Percentiles rank a stretch among this genome's conserved stretches.
Conservation (phyloP, 257 asterid genomes). For the Solanum dulcamara region DNA sequence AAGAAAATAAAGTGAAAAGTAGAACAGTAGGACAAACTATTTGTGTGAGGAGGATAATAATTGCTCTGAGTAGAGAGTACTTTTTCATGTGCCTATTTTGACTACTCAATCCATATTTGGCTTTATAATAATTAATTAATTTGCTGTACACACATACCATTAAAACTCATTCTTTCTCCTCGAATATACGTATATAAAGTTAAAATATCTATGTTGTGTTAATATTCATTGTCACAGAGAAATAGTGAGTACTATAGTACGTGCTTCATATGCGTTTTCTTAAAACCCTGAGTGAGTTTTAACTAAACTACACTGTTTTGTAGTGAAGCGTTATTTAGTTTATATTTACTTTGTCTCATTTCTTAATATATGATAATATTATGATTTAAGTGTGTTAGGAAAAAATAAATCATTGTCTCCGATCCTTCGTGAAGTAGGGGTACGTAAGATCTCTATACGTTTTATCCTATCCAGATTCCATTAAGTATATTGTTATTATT, state of each 20-base stretch:
- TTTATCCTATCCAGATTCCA: too few species aligned
- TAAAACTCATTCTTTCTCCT: not conserved
- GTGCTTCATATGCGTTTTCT: not conserved
- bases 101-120: constrained; percentile 13
- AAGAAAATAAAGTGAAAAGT: not conserved
- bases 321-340: too few species aligned
- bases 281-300: not conserved
- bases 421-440: too few species aligned
- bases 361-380: too few species aligned
- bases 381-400: too few species aligned
- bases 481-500: too few species aligned
- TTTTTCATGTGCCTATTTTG: constrained; percentile 24
- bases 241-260: not conserved
- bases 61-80: constrained; percentile 15
- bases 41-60: constrained; percentile 6
- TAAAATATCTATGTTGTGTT: too few species aligned
- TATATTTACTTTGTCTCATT: not conserved
- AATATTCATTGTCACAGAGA: not conserved
- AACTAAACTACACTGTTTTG: not conserved
- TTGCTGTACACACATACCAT: not conserved
- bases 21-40: not conserved
- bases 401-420: too few species aligned
- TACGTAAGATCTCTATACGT: too few species aligned
- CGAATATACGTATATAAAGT: too few species aligned
- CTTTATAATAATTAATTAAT: constrained; percentile 1